Percentiles rank a stretch among this genome's conserved stretches.
Conservation (phyloP, 2,329 filamentous ascomycete genomes). For the Clonostachys rosea region DNA sequence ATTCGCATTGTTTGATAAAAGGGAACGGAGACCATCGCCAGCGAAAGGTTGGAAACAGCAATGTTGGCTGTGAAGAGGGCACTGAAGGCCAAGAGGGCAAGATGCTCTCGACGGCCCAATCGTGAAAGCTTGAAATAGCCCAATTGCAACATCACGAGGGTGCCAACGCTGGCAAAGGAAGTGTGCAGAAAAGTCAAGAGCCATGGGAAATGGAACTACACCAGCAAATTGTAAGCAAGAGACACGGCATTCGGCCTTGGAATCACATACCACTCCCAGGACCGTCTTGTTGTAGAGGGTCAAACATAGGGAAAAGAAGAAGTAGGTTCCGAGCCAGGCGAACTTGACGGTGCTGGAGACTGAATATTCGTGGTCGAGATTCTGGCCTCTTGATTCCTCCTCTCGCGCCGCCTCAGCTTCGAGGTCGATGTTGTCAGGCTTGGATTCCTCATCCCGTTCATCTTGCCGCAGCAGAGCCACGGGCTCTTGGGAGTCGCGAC, state of each 20-base stretch:
- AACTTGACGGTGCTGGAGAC: conserved; percentile 40
- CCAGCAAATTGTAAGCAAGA: background rate
- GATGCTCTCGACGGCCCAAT: conserved; percentile 45
- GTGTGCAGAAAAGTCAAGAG: conserved; percentile 55
- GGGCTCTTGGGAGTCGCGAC: conserved; percentile 20
- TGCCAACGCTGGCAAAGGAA: conserved; percentile 52
- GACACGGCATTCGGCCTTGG: background rate
- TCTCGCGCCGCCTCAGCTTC: conserved; percentile 19
- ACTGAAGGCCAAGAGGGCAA: conserved; percentile 53
- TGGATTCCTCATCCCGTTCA: conserved; percentile 19
- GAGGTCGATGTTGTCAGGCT: conserved; percentile 19
- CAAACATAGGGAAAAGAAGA: conserved; percentile 39
- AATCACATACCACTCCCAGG: conserved; percentile 36
- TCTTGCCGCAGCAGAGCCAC: conserved; percentile 21
- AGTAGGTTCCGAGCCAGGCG: conserved; percentile 45
- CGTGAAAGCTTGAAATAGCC: conserved; percentile 48
- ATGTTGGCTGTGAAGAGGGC: conserved; percentile 60
- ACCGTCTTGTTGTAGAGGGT: conserved; percentile 58
- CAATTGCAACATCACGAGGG: conserved; percentile 42
- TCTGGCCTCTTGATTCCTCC: conserved; percentile 20
- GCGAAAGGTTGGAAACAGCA: conserved; percentile 59
- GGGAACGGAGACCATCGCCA: conserved; percentile 57
- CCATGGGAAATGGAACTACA: conserved; percentile 55
- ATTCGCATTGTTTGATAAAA: conserved; percentile 63
- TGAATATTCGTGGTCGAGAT: conserved; percentile 38